Evolutionary conservation across 371 early-diverging fungal species (phyloP).

Genomic region (Apophysomyces sp.): DNA sequence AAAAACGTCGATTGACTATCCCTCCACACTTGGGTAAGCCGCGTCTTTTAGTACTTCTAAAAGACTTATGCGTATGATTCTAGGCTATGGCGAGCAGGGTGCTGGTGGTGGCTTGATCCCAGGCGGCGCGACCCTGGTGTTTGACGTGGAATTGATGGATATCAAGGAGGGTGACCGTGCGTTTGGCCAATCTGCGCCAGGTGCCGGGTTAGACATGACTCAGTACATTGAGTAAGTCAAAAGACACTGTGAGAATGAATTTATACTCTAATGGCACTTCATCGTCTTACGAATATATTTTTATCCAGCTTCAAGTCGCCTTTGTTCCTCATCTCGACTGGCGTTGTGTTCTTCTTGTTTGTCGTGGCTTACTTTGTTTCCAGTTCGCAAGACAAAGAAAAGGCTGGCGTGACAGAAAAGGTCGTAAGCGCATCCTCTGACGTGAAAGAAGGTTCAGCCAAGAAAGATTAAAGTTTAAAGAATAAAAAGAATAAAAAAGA

Average conservation of each 20-base stretch:
- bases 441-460: not conserved
- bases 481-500: not conserved
- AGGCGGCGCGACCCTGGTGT: slow-evolving; percentile 60
- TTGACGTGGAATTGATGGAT: slow-evolving; percentile 63
- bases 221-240: slow-evolving; percentile 10
- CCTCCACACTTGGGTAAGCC: slow-evolving; percentile 69
- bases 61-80: too few relatives aligned
- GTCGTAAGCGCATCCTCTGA: not conserved
- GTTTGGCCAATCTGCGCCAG: not conserved
- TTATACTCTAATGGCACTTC: too few relatives aligned
- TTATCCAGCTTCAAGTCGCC: slow-evolving; percentile 3
- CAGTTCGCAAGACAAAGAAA: slow-evolving; percentile 6
- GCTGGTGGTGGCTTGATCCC: slow-evolving; percentile 63
- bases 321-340: slow-evolving; percentile 24
- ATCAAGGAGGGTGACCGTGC: slow-evolving; percentile 44
- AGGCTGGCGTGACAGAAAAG: slow-evolving; percentile 18
- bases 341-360: slow-evolving; percentile 17
- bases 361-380: slow-evolving; percentile 10
- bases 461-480: too few relatives aligned
- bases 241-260: too few relatives aligned
- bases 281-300: not conserved
- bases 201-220: not conserved
- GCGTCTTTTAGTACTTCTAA: too few relatives aligned
- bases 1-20: slow-evolving; percentile 80
- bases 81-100: slow-evolving; percentile 59